phyloP scores from a whole-genome alignment of 2,329 filamentous ascomycete species.

The Tympanopsis confertula region DNA sequence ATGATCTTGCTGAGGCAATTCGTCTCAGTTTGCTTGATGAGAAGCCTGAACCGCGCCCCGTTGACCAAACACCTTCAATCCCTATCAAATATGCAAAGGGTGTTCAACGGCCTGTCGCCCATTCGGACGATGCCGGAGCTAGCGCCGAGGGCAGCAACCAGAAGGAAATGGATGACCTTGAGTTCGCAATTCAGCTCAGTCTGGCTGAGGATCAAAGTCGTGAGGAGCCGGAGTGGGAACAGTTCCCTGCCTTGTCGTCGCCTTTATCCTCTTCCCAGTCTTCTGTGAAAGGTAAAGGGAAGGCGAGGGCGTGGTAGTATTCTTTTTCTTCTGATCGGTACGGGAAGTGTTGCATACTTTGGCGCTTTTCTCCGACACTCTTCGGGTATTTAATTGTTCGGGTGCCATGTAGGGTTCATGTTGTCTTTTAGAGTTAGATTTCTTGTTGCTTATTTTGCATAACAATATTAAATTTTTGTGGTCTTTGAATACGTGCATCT shows the following conservation, averaged over 20 bases:
- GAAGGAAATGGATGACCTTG: slow-evolving; percentile 41
- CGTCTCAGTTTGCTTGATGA: slow-evolving; percentile 32
- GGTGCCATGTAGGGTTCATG: no score
- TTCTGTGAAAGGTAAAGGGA: slow-evolving; percentile 9
- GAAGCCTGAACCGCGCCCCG: slow-evolving; percentile 7
- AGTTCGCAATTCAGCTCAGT: slow-evolving; percentile 50
- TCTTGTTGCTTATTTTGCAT: no score
- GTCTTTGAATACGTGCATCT: no score
- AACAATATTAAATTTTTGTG: no score
- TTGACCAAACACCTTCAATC: slow-evolving; percentile 6
- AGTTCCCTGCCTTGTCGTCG: slow-evolving; percentile 14
- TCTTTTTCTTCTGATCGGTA: no score
- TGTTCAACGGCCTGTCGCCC: not conserved
- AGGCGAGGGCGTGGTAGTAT: slow-evolving; percentile 5
- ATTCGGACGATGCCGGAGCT: slow-evolving; percentile 1
- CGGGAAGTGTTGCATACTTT: no score
- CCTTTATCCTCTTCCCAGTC: slow-evolving; percentile 2
- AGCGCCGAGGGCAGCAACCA: slow-evolving; percentile 24
- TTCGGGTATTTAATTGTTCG: no score
- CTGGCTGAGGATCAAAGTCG: slow-evolving; percentile 37
- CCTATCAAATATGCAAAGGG: not conserved
- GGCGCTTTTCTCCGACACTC: no score
- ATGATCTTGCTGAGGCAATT: slow-evolving; percentile 51
- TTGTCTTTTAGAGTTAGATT: no score
- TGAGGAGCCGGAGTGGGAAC: slow-evolving; percentile 6